A percentile compares a stretch with the other conserved stretches of the same genome.
phyloP scores from a whole-genome alignment of 2,329 filamentous ascomycete species.

The Neopestalotiopsis sp. region DNA sequence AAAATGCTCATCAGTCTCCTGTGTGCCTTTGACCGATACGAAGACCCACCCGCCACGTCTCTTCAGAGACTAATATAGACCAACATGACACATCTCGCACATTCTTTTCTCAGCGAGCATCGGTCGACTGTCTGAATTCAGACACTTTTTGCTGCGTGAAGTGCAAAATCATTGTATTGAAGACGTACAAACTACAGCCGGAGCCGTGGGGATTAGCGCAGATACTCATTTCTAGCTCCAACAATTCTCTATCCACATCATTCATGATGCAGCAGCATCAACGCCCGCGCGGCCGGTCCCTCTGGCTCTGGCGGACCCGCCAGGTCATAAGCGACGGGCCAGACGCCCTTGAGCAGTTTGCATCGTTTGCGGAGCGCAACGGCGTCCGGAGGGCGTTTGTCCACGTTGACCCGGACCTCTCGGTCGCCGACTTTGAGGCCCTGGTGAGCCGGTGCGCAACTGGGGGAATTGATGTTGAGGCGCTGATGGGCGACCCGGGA shows the following conservation, averaged over 20 bases:
- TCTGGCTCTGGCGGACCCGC: not conserved
- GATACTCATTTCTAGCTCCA: not conserved
- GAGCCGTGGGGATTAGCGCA: not conserved
- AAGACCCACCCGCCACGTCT: not conserved
- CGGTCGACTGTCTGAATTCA: not conserved
- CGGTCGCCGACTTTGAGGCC: not conserved
- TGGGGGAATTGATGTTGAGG: not conserved
- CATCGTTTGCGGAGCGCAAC: not conserved
- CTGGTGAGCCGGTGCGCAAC: not conserved
- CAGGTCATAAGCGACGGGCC: not conserved
- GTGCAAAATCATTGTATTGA: too few species aligned
- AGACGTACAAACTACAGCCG: not conserved
- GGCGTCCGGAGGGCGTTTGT: not conserved
- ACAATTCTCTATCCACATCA: not conserved
- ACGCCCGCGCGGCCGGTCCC: not conserved
- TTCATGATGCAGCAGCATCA: not conserved
- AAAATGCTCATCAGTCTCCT: not conserved
- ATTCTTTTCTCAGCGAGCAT: not conserved
- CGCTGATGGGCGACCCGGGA: constrained; percentile 6
- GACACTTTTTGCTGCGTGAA: too few species aligned
- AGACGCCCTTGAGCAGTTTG: not conserved
- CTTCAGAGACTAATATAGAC: not conserved
- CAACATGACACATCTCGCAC: not conserved
- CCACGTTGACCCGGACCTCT: not conserved
- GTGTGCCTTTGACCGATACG: not conserved